Conservation (phyloP, 768 basidiomycete genomes). For the Xerocomellus intermedius region DNA sequence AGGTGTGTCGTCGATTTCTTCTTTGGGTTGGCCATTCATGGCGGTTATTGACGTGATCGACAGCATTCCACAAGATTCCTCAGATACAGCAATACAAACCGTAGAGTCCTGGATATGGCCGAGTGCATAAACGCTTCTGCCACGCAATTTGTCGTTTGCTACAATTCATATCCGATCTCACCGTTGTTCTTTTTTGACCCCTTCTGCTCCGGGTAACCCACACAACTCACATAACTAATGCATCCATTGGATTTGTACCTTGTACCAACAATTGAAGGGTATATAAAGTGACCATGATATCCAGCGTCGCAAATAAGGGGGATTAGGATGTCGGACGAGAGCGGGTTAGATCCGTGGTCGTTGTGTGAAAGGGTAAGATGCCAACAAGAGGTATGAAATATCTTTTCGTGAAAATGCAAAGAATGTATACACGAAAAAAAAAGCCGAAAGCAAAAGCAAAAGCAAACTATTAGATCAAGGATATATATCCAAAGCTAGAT, state of each 20-base stretch:
- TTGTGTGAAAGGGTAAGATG: background rate
- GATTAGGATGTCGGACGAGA: conserved; percentile 4
- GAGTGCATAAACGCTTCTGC: conserved; percentile 10
- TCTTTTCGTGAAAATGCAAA: background rate
- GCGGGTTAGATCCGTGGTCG: conserved; percentile 2
- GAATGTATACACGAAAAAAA: background rate
- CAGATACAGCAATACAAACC: conserved; percentile 58
- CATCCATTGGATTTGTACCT: conserved; percentile 39
- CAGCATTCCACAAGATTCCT: conserved; percentile 67
- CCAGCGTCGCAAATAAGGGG: conserved; percentile 17
- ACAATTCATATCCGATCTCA: conserved; percentile 20
- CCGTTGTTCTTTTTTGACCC: background rate
- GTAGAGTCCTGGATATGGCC: conserved; percentile 82
- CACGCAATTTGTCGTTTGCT: background rate
- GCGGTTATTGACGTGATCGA: background rate
- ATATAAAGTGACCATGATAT: conserved; percentile 32
- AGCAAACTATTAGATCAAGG: conserved; percentile 22
- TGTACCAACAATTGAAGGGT: conserved; percentile 40
- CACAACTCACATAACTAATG: conserved; percentile 31
- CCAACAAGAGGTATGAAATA: conserved; percentile 17
- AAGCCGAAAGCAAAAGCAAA: conserved; percentile 1
- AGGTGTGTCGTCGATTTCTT: conserved; percentile 43
- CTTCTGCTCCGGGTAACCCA: conserved; percentile 17
- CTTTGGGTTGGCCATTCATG: background rate
- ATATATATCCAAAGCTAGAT: conserved; percentile 22